phyloP scores from a whole-genome alignment of 441 rosid species.

The Erodium texanum region DNA sequence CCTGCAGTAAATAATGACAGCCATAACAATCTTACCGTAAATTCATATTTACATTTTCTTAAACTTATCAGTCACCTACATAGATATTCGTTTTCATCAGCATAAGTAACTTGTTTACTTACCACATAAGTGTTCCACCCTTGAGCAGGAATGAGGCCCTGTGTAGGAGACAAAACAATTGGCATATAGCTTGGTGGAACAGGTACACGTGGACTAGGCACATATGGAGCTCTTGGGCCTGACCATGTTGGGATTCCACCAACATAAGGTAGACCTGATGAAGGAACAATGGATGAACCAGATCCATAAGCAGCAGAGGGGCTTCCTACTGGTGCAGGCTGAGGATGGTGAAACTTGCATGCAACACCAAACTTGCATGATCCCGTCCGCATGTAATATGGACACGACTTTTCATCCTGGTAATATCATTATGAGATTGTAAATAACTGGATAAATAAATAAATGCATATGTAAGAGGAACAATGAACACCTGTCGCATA shows the following conservation, averaged over 20 bases:
- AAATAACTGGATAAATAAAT: slow-evolving; percentile 24
- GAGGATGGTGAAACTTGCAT: slow-evolving; percentile 80
- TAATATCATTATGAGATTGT: not conserved
- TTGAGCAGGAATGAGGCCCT: slow-evolving; percentile 43
- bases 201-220: slow-evolving; percentile 42
- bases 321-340: slow-evolving; percentile 38
- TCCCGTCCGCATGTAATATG: slow-evolving; percentile 63
- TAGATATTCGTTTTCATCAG: not conserved
- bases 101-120: slow-evolving; percentile 16
- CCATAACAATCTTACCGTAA: not conserved
- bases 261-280: slow-evolving; percentile 38
- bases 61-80: not conserved
- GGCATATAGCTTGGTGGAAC: slow-evolving; percentile 49
- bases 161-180: slow-evolving; percentile 55
- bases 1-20: not conserved
- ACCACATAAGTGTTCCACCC: slow-evolving; percentile 71
- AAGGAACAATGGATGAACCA: slow-evolving; percentile 35
- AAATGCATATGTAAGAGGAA: not conserved
- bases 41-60: not conserved
- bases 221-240: slow-evolving; percentile 42
- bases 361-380: slow-evolving; percentile 65
- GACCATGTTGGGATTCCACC: slow-evolving; percentile 53
- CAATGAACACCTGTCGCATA: slow-evolving; percentile 54
- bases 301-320: slow-evolving; percentile 29
- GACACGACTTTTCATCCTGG: slow-evolving; percentile 67